phyloP scores from a whole-genome alignment of 2,329 filamentous ascomycete genomes.

The Raffaelea arxii region DNA sequence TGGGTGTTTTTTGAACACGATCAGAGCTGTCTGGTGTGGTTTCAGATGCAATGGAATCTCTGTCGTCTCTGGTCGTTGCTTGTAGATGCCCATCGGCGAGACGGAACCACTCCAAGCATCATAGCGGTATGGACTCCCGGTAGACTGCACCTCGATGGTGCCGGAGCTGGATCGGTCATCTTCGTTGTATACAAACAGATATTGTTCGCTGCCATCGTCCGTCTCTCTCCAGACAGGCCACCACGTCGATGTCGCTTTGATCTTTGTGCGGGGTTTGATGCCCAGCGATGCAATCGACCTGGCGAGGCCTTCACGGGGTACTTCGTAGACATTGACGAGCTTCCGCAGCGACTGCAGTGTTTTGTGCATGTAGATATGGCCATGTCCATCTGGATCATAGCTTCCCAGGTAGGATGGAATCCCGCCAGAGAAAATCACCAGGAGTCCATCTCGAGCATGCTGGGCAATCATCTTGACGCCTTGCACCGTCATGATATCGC shows the following conservation, averaged over 20 bases:
- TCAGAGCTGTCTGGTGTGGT: constrained; percentile 27
- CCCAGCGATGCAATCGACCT: constrained; percentile 19
- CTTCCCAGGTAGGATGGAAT: constrained; percentile 16
- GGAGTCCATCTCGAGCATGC: constrained; percentile 27
- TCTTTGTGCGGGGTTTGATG: constrained; percentile 20
- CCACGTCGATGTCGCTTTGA: constrained; percentile 20
- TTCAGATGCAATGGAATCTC: constrained; percentile 24
- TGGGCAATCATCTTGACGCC: constrained; percentile 23
- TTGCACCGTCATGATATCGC: constrained; percentile 23
- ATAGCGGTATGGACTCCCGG: constrained; percentile 12
- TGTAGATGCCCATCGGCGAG: constrained; percentile 17
- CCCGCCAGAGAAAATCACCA: constrained; percentile 29
- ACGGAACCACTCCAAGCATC: constrained; percentile 32
- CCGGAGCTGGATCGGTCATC: neutral
- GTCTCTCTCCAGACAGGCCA: constrained; percentile 27
- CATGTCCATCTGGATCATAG: constrained; percentile 11
- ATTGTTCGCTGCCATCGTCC: constrained; percentile 17
- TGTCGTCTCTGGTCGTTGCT: constrained; percentile 11
- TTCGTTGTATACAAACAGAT: constrained; percentile 29
- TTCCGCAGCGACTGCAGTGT: constrained; percentile 15
- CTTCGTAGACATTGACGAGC: constrained; percentile 24
- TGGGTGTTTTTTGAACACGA: constrained; percentile 16
- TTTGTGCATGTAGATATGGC: constrained; percentile 7
- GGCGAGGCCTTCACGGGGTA: constrained; percentile 19
- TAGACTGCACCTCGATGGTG: neutral